These are phyloP conservation scores for Fusarium anthophilum DNA, from an alignment of 2,329 filamentous ascomycete species.

Conservation along the genomic window DNA sequence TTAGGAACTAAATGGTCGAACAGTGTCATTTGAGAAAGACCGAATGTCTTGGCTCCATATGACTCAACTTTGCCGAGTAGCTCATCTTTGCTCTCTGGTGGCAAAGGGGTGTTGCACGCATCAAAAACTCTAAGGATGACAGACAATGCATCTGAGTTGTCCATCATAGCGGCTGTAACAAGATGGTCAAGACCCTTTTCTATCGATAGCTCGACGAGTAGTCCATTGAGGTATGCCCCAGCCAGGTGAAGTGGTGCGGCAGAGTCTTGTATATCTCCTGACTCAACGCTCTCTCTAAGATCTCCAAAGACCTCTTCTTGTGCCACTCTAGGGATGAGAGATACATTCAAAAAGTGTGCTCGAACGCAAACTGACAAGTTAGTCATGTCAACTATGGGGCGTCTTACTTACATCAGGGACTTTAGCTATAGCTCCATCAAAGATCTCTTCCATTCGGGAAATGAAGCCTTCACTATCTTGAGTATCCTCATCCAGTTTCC, in stretches of 20 bases:
- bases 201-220: not conserved
- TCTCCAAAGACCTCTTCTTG: not conserved
- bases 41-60: not conserved
- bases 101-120: rapidly evolving
- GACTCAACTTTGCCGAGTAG: not conserved
- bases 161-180: not conserved
- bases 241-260: not conserved
- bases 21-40: not conserved
- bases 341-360: not conserved
- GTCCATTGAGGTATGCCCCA: not conserved
- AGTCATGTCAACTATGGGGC: rapidly evolving
- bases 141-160: not conserved
- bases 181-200: not conserved
- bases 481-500: not conserved
- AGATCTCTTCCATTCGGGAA: not conserved
- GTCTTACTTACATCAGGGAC: not conserved
- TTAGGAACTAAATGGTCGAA: not conserved
- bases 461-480: not conserved
- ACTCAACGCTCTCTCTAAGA: not conserved
- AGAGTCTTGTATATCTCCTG: not conserved
- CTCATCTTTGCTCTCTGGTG: rapidly evolving
- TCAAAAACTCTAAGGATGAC: not conserved
- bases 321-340: not conserved
- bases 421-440: not conserved
- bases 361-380: not conserved